These are phyloP conservation scores for Aspergillus ibericus DNA, from an alignment of 2,329 filamentous ascomycete genomes.

Conservation along the genomic window DNA sequence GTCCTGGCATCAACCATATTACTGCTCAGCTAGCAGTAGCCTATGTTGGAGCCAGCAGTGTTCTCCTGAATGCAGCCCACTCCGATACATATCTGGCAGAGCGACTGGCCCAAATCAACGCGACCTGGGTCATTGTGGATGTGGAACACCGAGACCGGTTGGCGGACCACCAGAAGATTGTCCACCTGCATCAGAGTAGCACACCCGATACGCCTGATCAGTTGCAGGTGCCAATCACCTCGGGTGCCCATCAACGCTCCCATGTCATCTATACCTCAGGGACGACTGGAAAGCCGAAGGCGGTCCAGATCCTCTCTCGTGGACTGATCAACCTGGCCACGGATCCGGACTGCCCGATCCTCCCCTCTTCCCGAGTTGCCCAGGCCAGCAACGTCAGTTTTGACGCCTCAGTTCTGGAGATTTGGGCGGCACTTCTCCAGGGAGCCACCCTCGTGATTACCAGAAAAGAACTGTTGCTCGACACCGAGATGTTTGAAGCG, in stretches of 20 bases:
- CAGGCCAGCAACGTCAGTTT: constrained; percentile 12
- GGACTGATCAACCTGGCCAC: background rate
- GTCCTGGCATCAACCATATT: constrained; percentile 18
- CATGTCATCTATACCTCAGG: constrained; percentile 26
- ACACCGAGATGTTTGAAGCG: background rate
- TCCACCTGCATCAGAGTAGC: too few species aligned
- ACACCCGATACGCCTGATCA: background rate
- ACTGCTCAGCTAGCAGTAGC: constrained; percentile 26
- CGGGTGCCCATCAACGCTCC: background rate
- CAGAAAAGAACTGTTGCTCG: constrained; percentile 1
- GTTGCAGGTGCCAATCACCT: background rate
- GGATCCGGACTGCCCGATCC: background rate
- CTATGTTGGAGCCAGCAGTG: constrained; percentile 24
- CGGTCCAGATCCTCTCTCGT: background rate
- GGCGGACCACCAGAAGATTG: background rate
- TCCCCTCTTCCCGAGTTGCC: background rate
- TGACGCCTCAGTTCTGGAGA: constrained; percentile 11
- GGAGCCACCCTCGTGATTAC: constrained; percentile 11
- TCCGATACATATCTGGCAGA: constrained; percentile 20
- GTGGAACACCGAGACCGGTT: constrained; percentile 1
- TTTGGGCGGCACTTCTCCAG: constrained; percentile 5
- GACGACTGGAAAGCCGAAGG: constrained; percentile 23
- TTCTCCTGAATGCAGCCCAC: constrained; percentile 21
- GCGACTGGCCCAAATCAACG: constrained; percentile 11
- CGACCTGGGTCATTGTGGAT: constrained; percentile 11